These are phyloP conservation scores for Neofusicoccum ribis DNA, from an alignment of 2,329 filamentous ascomycete genomes.

Conservation along the genomic window DNA sequence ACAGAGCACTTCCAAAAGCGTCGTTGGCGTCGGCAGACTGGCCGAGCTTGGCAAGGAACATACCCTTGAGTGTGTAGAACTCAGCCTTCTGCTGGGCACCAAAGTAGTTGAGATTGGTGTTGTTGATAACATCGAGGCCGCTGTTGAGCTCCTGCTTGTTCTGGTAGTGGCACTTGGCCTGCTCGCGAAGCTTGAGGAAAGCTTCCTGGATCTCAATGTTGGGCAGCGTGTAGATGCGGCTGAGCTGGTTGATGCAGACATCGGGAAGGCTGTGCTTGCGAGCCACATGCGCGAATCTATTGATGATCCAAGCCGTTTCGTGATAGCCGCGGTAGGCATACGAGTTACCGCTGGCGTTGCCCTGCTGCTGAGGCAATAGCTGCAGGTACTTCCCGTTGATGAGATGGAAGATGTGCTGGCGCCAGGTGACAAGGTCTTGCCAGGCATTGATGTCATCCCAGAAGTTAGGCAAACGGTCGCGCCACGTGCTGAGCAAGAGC, in stretches of 20 bases:
- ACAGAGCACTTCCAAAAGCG: constrained; percentile 91
- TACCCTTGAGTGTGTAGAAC: constrained; percentile 98
- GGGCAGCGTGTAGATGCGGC: constrained; percentile 95
- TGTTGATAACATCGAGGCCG: constrained; percentile 97
- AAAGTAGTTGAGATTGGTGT: constrained; percentile 98
- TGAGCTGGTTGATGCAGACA: constrained; percentile 95
- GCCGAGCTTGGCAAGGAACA: constrained; percentile 94
- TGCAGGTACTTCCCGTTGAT: constrained; percentile 94
- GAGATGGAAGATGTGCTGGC: constrained; percentile 96
- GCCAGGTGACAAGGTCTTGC: constrained; percentile 99
- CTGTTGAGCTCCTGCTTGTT: constrained; percentile 89
- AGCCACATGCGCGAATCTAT: constrained; percentile 95
- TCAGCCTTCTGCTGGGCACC: constrained; percentile 94
- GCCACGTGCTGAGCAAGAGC: constrained; percentile 88
- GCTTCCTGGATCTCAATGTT: constrained; percentile 99
- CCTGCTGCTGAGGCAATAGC: constrained; percentile 75
- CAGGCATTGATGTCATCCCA: constrained; percentile 99
- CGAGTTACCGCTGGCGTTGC: constrained; percentile 83
- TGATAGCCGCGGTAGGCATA: constrained; percentile 98
- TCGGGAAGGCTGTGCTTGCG: constrained; percentile 95
- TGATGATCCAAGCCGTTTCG: constrained; percentile 99
- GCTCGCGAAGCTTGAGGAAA: constrained; percentile 96
- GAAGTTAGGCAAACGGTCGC: constrained; percentile 90
- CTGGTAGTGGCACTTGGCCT: constrained; percentile 98
- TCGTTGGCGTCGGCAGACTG: constrained; percentile 90